phyloP scores from a whole-genome alignment of 2,329 filamentous ascomycete species.

The Gliomastix tumulicola region DNA sequence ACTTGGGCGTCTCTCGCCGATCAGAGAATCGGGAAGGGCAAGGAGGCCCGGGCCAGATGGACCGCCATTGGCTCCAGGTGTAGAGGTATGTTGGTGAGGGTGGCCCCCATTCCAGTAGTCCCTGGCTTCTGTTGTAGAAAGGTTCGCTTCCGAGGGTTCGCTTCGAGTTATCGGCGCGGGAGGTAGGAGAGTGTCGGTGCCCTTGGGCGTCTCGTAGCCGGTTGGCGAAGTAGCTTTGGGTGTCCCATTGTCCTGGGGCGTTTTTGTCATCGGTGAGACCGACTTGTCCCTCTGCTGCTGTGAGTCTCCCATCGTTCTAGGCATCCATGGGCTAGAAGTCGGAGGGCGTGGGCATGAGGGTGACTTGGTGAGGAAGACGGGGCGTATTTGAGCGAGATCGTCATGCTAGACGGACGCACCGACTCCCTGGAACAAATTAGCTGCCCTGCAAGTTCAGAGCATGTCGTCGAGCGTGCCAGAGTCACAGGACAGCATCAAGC shows the following conservation, averaged over 20 bases:
- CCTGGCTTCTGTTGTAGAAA: constrained; percentile 2
- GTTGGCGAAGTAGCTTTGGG: constrained; percentile 6
- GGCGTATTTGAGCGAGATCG: too few relatives aligned
- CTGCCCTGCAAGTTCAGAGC: too few relatives aligned
- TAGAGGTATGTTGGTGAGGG: too few relatives aligned
- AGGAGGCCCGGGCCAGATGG: too few relatives aligned
- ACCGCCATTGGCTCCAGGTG: neutral
- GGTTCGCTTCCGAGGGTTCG: neutral
- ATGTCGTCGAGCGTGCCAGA: too few relatives aligned
- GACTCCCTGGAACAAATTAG: too few relatives aligned
- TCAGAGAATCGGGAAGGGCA: neutral
- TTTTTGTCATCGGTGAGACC: constrained; percentile 14
- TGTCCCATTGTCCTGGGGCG: constrained; percentile 5
- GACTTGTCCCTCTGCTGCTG: constrained; percentile 12
- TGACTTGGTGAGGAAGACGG: too few relatives aligned
- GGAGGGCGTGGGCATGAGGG: too few relatives aligned
- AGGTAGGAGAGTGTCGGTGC: constrained; percentile 5
- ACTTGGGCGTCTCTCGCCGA: constrained; percentile 1
- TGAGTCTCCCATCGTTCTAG: constrained; percentile 4
- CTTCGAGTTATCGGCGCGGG: constrained; percentile 1
- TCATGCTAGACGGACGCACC: too few relatives aligned
- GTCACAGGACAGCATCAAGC: too few relatives aligned
- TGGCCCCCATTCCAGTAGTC: constrained; percentile 6
- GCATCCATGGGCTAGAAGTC: too few relatives aligned
- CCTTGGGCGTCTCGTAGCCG: constrained; percentile 2